phyloP scores from a whole-genome alignment of 2,329 filamentous ascomycete species.

The Xylaria arbuscula region DNA sequence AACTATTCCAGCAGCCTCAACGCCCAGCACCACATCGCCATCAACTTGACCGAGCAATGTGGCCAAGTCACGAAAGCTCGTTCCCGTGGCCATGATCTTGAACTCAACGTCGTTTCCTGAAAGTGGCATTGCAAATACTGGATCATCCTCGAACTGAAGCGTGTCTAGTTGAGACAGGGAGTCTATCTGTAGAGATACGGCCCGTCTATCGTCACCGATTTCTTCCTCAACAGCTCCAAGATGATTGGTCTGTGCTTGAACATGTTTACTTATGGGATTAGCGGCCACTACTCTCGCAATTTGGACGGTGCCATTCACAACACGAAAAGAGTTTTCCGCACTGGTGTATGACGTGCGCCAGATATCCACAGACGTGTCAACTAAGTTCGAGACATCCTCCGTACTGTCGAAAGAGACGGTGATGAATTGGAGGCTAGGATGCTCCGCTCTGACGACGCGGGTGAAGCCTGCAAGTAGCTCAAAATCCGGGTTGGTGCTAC shows the following conservation, averaged over 20 bases:
- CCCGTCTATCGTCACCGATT: constrained; percentile 12
- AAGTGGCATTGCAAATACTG: constrained; percentile 22
- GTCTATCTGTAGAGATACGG: constrained; percentile 33
- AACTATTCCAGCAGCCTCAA: constrained; percentile 43
- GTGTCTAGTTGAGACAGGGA: constrained; percentile 39
- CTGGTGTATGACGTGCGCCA: constrained; percentile 23
- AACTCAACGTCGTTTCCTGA: constrained; percentile 43
- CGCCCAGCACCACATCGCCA: constrained; percentile 31
- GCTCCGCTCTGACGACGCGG: constrained; percentile 40
- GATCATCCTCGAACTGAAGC: constrained; percentile 42
- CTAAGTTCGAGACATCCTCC: constrained; percentile 15
- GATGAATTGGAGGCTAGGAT: constrained; percentile 39
- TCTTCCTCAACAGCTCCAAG: constrained; percentile 9
- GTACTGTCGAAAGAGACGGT: constrained; percentile 39
- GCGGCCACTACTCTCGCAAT: constrained; percentile 39
- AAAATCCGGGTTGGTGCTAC: constrained; percentile 33
- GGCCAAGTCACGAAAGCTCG: constrained; percentile 39
- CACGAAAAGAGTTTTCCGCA: constrained; percentile 36
- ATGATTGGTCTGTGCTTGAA: constrained; percentile 27
- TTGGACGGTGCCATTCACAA: constrained; percentile 30
- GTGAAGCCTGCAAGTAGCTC: constrained; percentile 43
- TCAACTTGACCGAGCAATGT: constrained; percentile 32
- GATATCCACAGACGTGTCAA: constrained; percentile 26
- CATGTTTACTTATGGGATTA: constrained; percentile 35
- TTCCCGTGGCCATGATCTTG: constrained; percentile 38